Evolutionary conservation across 441 rosid species (phyloP).

Genomic region (Populus hybrid): DNA sequence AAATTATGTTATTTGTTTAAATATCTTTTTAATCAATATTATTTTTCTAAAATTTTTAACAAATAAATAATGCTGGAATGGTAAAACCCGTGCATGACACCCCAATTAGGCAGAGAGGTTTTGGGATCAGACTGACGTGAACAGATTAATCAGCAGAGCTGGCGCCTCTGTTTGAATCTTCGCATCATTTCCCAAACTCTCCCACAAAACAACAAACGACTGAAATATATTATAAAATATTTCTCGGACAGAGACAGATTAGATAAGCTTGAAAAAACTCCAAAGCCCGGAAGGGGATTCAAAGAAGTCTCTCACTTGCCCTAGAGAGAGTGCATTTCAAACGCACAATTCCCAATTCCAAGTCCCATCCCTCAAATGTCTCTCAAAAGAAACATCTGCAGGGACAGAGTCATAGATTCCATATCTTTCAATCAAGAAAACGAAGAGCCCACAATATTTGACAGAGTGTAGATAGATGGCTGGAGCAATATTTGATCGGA

Average conservation of each 20-base stretch:
- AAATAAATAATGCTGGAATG: no score
- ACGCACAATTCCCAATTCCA: not conserved
- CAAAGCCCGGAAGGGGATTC: not conserved
- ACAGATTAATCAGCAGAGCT: constrained; percentile 19
- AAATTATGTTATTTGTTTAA: no score
- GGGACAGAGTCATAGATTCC: constrained; percentile 31
- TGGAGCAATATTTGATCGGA: not conserved
- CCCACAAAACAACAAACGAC: constrained; percentile 30
- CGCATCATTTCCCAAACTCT: constrained; percentile 48
- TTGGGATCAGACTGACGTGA: constrained; percentile 19
- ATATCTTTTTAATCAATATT: no score
- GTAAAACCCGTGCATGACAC: not conserved
- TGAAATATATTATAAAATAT: not conserved
- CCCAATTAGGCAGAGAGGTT: not conserved
- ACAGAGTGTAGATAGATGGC: not conserved
- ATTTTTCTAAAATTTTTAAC: no score
- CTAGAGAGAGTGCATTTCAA: constrained; percentile 14
- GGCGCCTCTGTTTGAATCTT: constrained; percentile 33
- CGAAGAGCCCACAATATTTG: not conserved
- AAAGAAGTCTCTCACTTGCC: not conserved
- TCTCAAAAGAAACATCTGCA: not conserved
- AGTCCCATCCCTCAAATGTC: not conserved
- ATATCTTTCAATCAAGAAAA: constrained; percentile 36
- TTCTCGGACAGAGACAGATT: not conserved
- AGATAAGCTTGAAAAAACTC: not conserved